These are phyloP conservation scores for Breynia disticha DNA, from an alignment of 441 rosid species.

Conservation along the genomic window DNA sequence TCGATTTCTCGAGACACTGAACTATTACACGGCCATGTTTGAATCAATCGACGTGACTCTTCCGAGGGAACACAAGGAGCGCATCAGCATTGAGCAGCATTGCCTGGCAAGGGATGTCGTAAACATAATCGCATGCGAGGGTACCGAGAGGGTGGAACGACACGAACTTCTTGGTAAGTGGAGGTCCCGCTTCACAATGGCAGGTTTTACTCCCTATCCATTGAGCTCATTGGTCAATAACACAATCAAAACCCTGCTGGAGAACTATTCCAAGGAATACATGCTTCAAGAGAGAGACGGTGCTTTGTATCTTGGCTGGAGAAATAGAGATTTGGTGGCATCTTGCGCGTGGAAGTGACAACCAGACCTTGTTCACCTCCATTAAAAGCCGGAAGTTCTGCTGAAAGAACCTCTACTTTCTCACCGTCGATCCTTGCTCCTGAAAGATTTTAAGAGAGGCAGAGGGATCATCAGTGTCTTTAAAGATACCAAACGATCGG, in stretches of 20 bases:
- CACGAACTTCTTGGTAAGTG: constrained; percentile 80
- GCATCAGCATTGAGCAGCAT: constrained; percentile 81
- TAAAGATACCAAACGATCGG: no score
- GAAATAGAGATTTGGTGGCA: constrained; percentile 72
- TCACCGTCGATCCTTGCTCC: not conserved
- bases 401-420: not conserved
- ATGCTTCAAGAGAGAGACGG: constrained; percentile 76
- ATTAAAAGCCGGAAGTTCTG: no score
- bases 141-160: constrained; percentile 69
- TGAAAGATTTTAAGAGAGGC: no score
- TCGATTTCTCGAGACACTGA: constrained; percentile 61
- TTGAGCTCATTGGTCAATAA: constrained; percentile 60
- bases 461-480: no score
- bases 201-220: constrained; percentile 66
- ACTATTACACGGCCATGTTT: constrained; percentile 75
- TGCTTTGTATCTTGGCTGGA: constrained; percentile 79
- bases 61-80: constrained; percentile 53
- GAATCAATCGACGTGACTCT: constrained; percentile 78
- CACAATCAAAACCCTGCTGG: constrained; percentile 54
- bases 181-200: constrained; percentile 66
- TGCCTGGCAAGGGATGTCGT: constrained; percentile 82
- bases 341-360: constrained; percentile 79
- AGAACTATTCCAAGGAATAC: constrained; percentile 46
- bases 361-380: not conserved
- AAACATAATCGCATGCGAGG: constrained; percentile 85